Evolutionary conservation across 2,329 filamentous ascomycete species (phyloP).

Genomic region (Xylaria sp.): DNA sequence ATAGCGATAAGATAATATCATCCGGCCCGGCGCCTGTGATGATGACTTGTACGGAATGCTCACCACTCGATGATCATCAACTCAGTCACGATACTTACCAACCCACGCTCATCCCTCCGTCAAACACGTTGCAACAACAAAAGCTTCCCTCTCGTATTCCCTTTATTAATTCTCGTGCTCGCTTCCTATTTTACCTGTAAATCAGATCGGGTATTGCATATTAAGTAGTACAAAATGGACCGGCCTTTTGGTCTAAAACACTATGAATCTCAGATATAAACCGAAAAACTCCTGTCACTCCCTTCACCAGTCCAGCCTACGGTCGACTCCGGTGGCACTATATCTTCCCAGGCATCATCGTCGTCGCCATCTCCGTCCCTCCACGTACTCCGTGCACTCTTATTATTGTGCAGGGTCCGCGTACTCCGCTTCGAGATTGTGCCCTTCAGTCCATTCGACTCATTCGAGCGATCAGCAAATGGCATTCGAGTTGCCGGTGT

Average conservation of each 20-base stretch:
- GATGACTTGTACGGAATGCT: too few relatives aligned
- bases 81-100: too few relatives aligned
- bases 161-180: background rate
- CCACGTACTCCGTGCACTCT: slow-evolving; percentile 23
- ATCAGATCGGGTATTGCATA: background rate
- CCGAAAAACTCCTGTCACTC: slow-evolving; percentile 29
- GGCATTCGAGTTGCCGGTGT: slow-evolving; percentile 15
- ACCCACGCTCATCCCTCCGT: too few relatives aligned
- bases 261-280: slow-evolving; percentile 27
- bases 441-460: slow-evolving; percentile 13
- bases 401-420: slow-evolving; percentile 21
- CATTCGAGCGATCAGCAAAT: slow-evolving; percentile 18
- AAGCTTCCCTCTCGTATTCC: too few relatives aligned
- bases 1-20: background rate
- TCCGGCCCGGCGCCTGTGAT: background rate
- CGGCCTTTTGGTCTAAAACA: background rate
- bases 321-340: slow-evolving; percentile 26
- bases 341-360: slow-evolving; percentile 30
- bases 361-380: slow-evolving; percentile 22
- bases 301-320: slow-evolving; percentile 24
- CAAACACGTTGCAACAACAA: too few relatives aligned
- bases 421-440: slow-evolving; percentile 21
- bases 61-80: too few relatives aligned
- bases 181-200: background rate
- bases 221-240: slow-evolving; percentile 9